Evolutionary conservation across 2,329 filamentous ascomycete species (phyloP), one percentile per base, ranked within the genome.

Genomic region (Pseudogymnoascus verrucosus): DNA sequence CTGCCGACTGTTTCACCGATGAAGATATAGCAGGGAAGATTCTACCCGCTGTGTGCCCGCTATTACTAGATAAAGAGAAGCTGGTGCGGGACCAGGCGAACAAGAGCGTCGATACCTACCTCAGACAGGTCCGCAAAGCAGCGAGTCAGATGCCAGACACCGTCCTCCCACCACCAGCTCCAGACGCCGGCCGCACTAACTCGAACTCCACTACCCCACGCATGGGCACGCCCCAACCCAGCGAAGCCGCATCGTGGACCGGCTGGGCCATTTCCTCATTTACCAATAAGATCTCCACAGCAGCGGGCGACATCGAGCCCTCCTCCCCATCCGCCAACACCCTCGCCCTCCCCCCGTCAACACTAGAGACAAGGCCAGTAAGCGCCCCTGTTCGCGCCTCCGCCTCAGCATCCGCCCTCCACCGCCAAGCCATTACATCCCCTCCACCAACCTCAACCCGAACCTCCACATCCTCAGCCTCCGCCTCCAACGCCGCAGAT

Each of bases 211-310:
- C 76, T 19, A 82, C 84, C 0, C 88, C 90, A 1, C 85, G 91
- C 36, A 95, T 96, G 81, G 87, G 88, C 66, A 95, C 90, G 1
- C 88, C 91, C 1, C 89, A 91, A 65, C 78, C 83, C 1, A 75
- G 71, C 65, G 82, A 88, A 62, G 79, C 82, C 21, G 86, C 87
- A 2, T 82, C 82, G 3, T 98, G 95, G 95, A 86, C 95, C 1
- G 95, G 95, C 11, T 99, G 95, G 95, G 95, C 95, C 1, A 97
- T 99, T 63, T 98, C 95, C 0, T 97, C 92, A 1, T 99, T 99
- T 73, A 98, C 95, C 1, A 98, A 98, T 76, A 97, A 96, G 71
- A 75, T 98, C 11, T 88, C 91, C 1, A 78, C 89, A 0, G 92
- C 91, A 0, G 89, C 89, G 7, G 95, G 95, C 16, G 89, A 97